A percentile compares a stretch with the other conserved stretches of the same genome.
These are phyloP conservation scores for Paramecium sexaurelia DNA, from an alignment of 73 alveolate genomes.

Conservation along the genomic window DNA sequence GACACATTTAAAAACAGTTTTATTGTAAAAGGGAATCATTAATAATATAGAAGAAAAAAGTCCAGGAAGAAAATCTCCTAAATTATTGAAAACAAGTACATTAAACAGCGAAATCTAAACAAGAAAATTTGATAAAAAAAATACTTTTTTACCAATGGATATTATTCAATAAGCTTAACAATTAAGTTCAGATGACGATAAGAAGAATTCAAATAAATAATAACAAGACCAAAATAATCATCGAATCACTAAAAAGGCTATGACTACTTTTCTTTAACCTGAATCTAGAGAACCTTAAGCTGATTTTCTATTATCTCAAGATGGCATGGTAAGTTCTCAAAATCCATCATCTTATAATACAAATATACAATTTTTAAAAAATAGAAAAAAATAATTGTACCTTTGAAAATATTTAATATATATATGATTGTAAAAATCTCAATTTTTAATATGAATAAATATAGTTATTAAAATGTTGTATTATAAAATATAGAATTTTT, in stretches of 20 bases:
- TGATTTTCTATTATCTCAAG: not conserved
- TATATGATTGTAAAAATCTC: not conserved
- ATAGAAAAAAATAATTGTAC: not conserved
- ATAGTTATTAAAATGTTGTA: not conserved
- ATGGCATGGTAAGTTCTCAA: not conserved
- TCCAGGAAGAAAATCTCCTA: not conserved
- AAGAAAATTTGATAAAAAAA: not conserved
- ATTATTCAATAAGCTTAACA: not conserved
- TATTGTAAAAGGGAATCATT: not conserved
- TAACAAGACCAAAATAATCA: not conserved
- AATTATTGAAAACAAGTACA: not conserved
- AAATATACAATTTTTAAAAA: not conserved
- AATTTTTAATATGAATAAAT: too few relatives aligned
- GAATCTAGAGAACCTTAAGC: not conserved
- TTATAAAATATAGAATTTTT: not conserved
- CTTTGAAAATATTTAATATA: not conserved
- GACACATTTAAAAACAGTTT: not conserved
- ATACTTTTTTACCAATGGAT: not conserved
- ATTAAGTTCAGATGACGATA: not conserved
- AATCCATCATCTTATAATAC: not conserved
- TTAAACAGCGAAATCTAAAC: not conserved
- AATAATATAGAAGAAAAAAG: not conserved
- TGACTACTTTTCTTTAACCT: not conserved
- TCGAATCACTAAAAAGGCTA: not conserved
- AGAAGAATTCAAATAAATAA: not conserved